These are phyloP conservation scores for Colletotrichum gloeosporioides DNA, from an alignment of 2,329 filamentous ascomycete genomes.

Conservation along the genomic window DNA sequence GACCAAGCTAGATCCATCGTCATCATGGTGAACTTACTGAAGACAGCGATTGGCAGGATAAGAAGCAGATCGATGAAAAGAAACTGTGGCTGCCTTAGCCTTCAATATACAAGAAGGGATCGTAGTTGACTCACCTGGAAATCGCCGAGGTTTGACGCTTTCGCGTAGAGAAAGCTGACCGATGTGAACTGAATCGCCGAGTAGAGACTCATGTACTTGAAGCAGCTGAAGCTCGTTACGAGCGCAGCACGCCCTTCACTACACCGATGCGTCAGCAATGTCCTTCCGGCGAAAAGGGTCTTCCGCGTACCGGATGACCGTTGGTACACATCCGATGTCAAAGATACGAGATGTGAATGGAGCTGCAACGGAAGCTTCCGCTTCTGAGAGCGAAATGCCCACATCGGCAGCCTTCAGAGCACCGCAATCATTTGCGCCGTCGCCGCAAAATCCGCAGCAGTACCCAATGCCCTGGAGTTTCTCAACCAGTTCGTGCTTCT, in stretches of 20 bases:
- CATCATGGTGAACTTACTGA: conserved; percentile 62
- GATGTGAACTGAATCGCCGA: conserved; percentile 99
- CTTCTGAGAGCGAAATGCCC: conserved; percentile 94
- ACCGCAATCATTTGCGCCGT: conserved; percentile 97
- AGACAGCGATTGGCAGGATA: conserved; percentile 95
- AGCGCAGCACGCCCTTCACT: conserved; percentile 92
- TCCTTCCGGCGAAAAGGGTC: conserved; percentile 12
- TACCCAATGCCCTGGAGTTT: conserved; percentile 97
- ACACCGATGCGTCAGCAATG: neutral
- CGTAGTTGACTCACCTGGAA: conserved; percentile 68
- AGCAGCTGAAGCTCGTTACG: conserved; percentile 99
- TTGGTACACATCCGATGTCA: conserved; percentile 93
- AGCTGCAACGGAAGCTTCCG: conserved; percentile 96
- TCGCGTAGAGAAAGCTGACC: conserved; percentile 95
- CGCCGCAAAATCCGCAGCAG: conserved; percentile 93
- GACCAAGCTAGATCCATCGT: neutral
- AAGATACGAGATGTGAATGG: conserved; percentile 96
- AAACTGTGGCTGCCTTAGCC: conserved; percentile 58
- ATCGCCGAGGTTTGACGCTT: conserved; percentile 91
- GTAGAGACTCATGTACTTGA: conserved; percentile 99
- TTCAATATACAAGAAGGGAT: neutral
- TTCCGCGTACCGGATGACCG: conserved; percentile 75
- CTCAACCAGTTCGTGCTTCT: conserved; percentile 97
- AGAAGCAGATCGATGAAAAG: conserved; percentile 92
- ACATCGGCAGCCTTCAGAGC: conserved; percentile 97